Evolutionary conservation across 306 rosid species (phyloP), one percentile per base, ranked within the genome.

Genomic region (Ormosia semicastrata): DNA sequence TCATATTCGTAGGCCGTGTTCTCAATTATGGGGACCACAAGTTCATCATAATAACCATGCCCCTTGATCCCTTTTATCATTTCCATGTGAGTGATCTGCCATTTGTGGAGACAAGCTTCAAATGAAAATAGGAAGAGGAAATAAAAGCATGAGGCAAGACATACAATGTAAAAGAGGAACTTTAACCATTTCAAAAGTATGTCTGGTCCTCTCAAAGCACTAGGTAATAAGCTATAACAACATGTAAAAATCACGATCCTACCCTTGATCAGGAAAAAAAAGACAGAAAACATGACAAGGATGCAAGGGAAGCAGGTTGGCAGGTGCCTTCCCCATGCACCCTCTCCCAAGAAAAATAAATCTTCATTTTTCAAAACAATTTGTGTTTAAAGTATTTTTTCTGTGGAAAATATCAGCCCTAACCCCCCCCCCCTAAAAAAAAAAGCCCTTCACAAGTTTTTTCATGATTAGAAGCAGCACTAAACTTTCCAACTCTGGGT

Each of bases 21-120:
- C 86, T 95, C 98, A 77, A 95, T 92, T 15, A 95, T 93, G 6
- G 99, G 99, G 64, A 95, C 90, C 84, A 95, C 98, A 67, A 95
- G 96, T 86, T 95, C 99, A 85, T 95, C 99, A 85, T 90, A 86
- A 86, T 95, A 95, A 68, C 99, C 99, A 86, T 95, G 99, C 76
- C 98, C 99, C 83, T 93, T 81, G 89, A 95, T 95, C 85, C 98
- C 99, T 88, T 95, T 95, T 81, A 95, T 95, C 99, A 95, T 95
- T 89, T 95, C 99, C 99, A 95, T 93, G 87, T 95, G 98, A 80
- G 95, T 89, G 59, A 95, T 95, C 99, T 95, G 94, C 89, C 88
- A 67, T 86, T 84, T 79, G 71, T 75, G 41, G 63, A 72, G 37
- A 58, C 41, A 60, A 58, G 33, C 68, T 78, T n/a, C 78, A 82